These are phyloP conservation scores for Talaromyces sp. DNA, from an alignment of 2,329 filamentous ascomycete genomes.

Conservation along the genomic window DNA sequence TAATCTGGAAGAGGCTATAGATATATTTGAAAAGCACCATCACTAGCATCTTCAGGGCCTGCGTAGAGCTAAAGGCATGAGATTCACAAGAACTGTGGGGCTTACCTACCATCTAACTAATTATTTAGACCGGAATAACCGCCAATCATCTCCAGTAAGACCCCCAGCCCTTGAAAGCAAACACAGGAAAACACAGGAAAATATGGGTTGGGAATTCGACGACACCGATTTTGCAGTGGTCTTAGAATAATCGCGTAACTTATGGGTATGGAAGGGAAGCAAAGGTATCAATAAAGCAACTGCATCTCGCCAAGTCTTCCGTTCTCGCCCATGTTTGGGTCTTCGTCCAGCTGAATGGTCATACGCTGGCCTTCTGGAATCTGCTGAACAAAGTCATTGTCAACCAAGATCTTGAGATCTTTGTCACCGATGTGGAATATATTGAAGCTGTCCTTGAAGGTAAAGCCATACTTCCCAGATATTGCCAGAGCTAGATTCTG, in stretches of 20 bases:
- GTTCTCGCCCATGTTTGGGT: background rate
- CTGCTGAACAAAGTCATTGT: constrained; percentile 80
- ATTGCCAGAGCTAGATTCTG: constrained; percentile 71
- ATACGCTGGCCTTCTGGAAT: constrained; percentile 87
- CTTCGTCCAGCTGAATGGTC: constrained; percentile 41
- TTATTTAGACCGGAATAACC: too few species aligned
- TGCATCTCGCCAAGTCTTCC: background rate
- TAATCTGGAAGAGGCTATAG: constrained; percentile 17
- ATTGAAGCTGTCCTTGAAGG: constrained; percentile 67
- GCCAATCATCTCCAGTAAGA: too few species aligned
- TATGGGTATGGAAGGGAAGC: too few species aligned
- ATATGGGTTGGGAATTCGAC: too few species aligned
- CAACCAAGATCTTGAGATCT: constrained; percentile 77
- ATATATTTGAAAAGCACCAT: background rate
- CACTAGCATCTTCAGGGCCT: constrained; percentile 4
- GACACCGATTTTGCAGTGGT: too few species aligned
- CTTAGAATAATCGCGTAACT: too few species aligned
- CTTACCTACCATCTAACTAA: too few species aligned
- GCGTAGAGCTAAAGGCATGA: too few species aligned
- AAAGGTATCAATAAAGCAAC: background rate
- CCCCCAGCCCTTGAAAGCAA: too few species aligned
- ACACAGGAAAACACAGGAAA: too few species aligned
- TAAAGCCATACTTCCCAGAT: constrained; percentile 74
- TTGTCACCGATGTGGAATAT: constrained; percentile 70
- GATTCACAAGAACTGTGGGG: too few species aligned